phyloP scores from a whole-genome alignment of 2,329 filamentous ascomycete genomes.

The Seiridium cupressi region DNA sequence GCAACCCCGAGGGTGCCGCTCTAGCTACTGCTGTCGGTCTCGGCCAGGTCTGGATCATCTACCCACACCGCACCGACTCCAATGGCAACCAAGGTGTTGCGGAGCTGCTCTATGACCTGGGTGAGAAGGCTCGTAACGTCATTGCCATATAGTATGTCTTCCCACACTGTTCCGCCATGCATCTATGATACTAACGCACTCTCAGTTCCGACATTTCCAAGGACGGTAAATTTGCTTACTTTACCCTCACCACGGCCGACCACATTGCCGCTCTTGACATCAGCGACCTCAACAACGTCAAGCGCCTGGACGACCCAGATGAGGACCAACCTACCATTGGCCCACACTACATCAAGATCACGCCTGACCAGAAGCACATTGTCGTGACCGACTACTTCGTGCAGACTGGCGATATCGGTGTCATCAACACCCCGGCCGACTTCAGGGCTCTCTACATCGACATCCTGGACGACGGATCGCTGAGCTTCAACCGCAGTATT shows the following conservation, averaged over 20 bases:
- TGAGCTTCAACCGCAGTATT: constrained; percentile 59
- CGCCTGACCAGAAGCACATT: constrained; percentile 62
- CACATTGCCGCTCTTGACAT: constrained; percentile 63
- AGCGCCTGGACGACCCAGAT: constrained; percentile 59
- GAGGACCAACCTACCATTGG: constrained; percentile 58
- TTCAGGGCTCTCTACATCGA: constrained; percentile 64
- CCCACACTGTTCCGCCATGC: neutral
- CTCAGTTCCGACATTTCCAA: constrained; percentile 52
- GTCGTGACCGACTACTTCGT: constrained; percentile 67
- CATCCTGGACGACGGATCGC: constrained; percentile 49
- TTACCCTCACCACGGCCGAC: constrained; percentile 60
- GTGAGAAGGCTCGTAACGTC: constrained; percentile 52
- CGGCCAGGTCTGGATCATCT: constrained; percentile 64
- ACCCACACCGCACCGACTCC: constrained; percentile 54
- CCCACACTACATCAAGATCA: constrained; percentile 63
- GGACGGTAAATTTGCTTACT: constrained; percentile 57
- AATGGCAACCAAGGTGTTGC: constrained; percentile 56
- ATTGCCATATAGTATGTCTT: constrained; percentile 52
- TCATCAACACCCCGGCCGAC: constrained; percentile 60
- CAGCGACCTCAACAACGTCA: constrained; percentile 56
- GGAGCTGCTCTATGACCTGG: constrained; percentile 58
- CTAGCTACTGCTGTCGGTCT: constrained; percentile 59
- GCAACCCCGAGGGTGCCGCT: constrained; percentile 55
- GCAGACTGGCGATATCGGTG: constrained; percentile 57
- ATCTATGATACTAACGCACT: neutral